phyloP scores from a whole-genome alignment of 192 early-diverging fungal species.

The Obelidium mucronatum region DNA sequence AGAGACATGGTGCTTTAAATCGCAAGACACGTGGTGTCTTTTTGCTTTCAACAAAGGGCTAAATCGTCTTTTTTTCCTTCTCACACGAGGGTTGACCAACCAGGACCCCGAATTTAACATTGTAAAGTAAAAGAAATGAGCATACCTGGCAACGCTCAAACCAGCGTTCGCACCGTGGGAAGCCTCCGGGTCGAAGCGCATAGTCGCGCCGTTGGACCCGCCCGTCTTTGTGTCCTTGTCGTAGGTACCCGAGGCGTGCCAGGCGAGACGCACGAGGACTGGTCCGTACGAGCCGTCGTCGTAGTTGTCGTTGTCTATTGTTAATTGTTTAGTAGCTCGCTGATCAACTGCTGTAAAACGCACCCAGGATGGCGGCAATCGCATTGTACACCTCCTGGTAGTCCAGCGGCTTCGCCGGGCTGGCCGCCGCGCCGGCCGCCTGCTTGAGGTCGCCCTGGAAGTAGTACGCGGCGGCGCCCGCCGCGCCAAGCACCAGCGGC shows the following conservation, averaged over 20 bases:
- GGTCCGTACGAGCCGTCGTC: conserved; percentile 75
- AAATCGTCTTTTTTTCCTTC: neutral
- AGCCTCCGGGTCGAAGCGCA: conserved; percentile 66
- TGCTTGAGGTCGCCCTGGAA: conserved; percentile 26
- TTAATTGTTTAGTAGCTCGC: too few species aligned
- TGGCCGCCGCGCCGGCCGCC: neutral
- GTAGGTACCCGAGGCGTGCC: conserved; percentile 77
- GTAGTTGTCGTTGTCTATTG: conserved; percentile 55
- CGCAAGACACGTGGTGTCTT: neutral
- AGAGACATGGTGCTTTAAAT: neutral
- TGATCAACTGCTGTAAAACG: too few species aligned
- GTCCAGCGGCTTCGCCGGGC: conserved; percentile 31
- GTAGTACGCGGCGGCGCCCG: conserved; percentile 30
- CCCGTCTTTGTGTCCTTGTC: conserved; percentile 56
- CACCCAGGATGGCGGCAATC: conserved; percentile 30
- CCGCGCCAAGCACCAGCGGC: conserved; percentile 19
- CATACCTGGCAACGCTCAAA: conserved; percentile 48
- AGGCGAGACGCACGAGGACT: conserved; percentile 63
- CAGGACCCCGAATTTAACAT: neutral
- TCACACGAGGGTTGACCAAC: neutral
- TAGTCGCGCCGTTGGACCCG: conserved; percentile 76
- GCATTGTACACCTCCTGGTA: conserved; percentile 55
- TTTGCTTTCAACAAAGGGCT: neutral
- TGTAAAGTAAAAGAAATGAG: neutral
- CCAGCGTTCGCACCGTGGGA: conserved; percentile 72